Percentiles rank a stretch among this genome's conserved stretches.
Conservation (phyloP, 208 protist species). For the Wallacemonas sp. region DNA sequence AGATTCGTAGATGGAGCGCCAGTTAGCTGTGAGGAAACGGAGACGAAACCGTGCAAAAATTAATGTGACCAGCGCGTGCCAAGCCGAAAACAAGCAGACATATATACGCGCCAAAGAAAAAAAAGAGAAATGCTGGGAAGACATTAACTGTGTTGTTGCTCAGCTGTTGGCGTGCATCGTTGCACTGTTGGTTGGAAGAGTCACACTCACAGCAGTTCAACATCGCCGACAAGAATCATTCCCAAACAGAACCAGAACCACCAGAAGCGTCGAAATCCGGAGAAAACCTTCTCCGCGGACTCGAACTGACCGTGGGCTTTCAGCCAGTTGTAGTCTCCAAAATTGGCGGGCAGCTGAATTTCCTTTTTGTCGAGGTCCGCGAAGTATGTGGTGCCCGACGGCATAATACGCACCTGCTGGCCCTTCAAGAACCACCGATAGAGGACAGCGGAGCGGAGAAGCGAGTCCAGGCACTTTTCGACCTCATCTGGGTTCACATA, state of each 20-base stretch:
- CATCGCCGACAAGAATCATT: constrained; percentile 79
- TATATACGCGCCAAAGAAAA: no score
- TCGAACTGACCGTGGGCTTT: constrained; percentile 66
- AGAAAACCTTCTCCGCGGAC: constrained; percentile 52
- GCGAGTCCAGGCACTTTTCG: constrained; percentile 61
- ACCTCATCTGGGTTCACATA: constrained; percentile 82
- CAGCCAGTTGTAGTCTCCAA: constrained; percentile 86
- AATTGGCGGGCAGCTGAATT: constrained; percentile 84
- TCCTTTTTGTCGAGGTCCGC: constrained; percentile 76
- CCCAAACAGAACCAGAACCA: constrained; percentile 85
- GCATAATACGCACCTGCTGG: constrained; percentile 73
- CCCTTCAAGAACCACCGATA: constrained; percentile 87
- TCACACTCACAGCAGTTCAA: constrained; percentile 65
- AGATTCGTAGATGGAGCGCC: no score
- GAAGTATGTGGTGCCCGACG: constrained; percentile 69
- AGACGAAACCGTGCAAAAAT: no score
- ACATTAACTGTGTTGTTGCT: no score
- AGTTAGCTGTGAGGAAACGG: no score
- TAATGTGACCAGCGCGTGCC: no score
- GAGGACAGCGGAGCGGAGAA: constrained; percentile 72
- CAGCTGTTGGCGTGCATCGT: no score
- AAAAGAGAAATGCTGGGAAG: no score
- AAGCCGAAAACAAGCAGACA: no score
- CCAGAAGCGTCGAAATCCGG: constrained; percentile 70
- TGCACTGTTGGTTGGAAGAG: no score